phyloP scores from a whole-genome alignment of 2,329 filamentous ascomycete genomes.

The Calonectria ilicicola region DNA sequence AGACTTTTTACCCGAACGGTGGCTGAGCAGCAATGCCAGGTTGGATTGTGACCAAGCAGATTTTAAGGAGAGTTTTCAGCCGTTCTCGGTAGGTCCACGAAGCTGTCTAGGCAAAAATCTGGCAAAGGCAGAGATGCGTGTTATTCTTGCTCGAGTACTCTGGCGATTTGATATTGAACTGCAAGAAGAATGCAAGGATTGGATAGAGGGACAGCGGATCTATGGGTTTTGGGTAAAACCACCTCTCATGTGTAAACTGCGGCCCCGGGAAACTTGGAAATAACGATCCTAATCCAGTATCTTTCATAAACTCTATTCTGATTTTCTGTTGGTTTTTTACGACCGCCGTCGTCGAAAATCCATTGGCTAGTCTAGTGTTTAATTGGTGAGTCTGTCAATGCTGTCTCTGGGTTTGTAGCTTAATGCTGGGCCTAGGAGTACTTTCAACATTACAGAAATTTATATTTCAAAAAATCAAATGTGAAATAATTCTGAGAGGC shows the following conservation, averaged over 20 bases:
- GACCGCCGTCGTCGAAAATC: too few species aligned
- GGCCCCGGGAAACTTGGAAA: background rate
- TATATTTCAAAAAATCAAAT: too few species aligned
- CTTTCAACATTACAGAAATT: too few species aligned
- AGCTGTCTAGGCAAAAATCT: constrained; percentile 35
- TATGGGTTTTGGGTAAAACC: constrained; percentile 39
- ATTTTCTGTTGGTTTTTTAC: too few species aligned
- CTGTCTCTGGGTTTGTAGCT: too few species aligned
- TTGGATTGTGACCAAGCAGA: background rate
- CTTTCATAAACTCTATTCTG: too few species aligned
- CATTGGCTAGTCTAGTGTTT: too few species aligned
- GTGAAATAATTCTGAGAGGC: too few species aligned
- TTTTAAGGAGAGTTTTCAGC: constrained; percentile 28
- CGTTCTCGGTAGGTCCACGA: constrained; percentile 31
- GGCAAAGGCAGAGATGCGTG: constrained; percentile 31
- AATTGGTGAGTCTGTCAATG: too few species aligned
- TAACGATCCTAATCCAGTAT: background rate
- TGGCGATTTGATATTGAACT: constrained; percentile 36
- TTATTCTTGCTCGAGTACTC: constrained; percentile 30
- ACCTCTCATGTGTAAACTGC: constrained; percentile 23
- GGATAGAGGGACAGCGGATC: constrained; percentile 32
- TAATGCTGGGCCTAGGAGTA: too few species aligned
- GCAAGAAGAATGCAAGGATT: constrained; percentile 12
- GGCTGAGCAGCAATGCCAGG: background rate
- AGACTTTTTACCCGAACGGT: constrained; percentile 30